Base-by-base conservation (phyloP, 2,329 filamentous ascomycete genomes). In the Beauveria pseudobassiana region DNA sequence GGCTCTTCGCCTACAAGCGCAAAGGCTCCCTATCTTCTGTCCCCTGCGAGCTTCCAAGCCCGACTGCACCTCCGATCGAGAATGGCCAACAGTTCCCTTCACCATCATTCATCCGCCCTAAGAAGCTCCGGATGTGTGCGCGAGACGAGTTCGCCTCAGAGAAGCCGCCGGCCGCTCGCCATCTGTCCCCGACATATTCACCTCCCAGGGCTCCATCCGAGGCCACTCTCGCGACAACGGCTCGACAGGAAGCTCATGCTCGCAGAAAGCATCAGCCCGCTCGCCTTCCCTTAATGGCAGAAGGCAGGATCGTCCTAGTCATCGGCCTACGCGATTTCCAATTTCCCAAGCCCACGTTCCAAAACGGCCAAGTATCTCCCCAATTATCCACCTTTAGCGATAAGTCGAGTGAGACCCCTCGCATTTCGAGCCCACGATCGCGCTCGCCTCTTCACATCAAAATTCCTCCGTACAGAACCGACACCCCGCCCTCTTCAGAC, bases 81-180 rank as follows among this genome's bases (percentile, higher is more conserved):
- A 57, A 68, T 26, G 74, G 70, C 56, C 74, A 73, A 56, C 71
- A 75, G 55, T 83, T 83, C 64, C 81, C 81, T 5, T 76, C 76
- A 22, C 77, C 81, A 7, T 82, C 81, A 1, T 86, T 83, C 65
- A 82, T 86, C 64, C 76, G 80, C 51, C 83, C 83, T 28, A 84
- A 76, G 43, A 75, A 78, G 18, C 76, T 75, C 60, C 77, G 80
- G 26, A 86, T 86, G 83, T 72, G 78, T 52, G 82, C 83, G n/a
- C 77, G 83, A 53, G 79, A 84, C 53, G 81, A 81, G 66, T 73
- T 20, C 69, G 71, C 38, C 64, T 69, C 20, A 69, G 71, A 38
- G 70, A 73, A 51, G 65, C 69, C 26, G 54, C 65, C 40, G 63
- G 65, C 46, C 69, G 72, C 59, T 71, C 70, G 38, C 71, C 59